Evolutionary conservation across 331 rosid genomes (phyloP).

Genomic region (Prunus yedoensis): DNA sequence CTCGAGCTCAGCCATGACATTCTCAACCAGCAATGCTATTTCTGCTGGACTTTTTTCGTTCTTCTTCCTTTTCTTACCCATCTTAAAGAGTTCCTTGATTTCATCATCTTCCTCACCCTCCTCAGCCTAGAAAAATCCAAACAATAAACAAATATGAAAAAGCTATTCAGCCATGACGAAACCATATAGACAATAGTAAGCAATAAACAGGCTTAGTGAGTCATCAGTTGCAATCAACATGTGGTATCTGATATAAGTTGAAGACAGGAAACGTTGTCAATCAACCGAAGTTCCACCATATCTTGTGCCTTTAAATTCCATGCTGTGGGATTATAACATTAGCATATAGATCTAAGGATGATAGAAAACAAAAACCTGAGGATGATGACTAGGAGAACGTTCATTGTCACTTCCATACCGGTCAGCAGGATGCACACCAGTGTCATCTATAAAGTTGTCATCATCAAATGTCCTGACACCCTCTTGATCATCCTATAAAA

Average conservation of each 20-base stretch:
- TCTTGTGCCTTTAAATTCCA: neutral
- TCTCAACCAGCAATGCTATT: constrained; percentile 87
- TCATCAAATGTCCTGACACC: constrained; percentile 79
- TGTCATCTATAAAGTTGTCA: constrained; percentile 96
- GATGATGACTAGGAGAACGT: constrained; percentile 69
- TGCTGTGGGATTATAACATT: neutral
- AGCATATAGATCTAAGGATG: neutral
- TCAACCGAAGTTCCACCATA: neutral
- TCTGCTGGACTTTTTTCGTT: constrained; percentile 89
- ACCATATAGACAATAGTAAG: neutral
- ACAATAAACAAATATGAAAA: constrained; percentile 2
- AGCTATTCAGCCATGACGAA: neutral
- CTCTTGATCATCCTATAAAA: constrained; percentile 74
- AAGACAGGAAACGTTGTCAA: neutral
- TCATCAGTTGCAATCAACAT: neutral
- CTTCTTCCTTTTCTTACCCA: constrained; percentile 83
- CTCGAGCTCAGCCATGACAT: constrained; percentile 96
- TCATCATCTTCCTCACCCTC: constrained; percentile 90
- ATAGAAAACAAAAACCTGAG: constrained; percentile 56
- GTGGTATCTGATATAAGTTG: neutral
- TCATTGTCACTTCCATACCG: constrained; percentile 66
- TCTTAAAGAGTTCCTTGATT: constrained; percentile 70
- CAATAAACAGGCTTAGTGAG: neutral
- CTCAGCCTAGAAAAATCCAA: constrained; percentile 64
- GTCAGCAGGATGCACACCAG: constrained; percentile 72